Conservation (phyloP, 306 rosid genomes). For the Citrullus colocynthis region DNA sequence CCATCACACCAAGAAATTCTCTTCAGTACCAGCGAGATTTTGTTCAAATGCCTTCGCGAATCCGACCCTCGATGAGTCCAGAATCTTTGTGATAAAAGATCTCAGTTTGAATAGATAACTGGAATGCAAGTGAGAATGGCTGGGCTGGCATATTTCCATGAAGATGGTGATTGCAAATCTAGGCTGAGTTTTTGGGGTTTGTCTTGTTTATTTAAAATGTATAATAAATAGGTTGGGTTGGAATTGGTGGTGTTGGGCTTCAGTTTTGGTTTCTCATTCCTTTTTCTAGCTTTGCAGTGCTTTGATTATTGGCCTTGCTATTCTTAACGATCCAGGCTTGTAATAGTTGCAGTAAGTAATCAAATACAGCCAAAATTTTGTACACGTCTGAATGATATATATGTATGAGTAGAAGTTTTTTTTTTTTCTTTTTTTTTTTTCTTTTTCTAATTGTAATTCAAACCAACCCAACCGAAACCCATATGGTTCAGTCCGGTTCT, state of each 20-base stretch:
- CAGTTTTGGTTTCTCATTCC: neutral
- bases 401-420: neutral
- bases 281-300: neutral
- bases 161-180: neutral
- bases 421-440: too few relatives aligned
- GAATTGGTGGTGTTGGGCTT: neutral
- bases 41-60: conserved; percentile 37
- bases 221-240: neutral
- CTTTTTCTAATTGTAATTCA: too few relatives aligned
- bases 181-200: neutral
- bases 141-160: neutral
- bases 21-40: neutral
- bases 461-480: too few relatives aligned
- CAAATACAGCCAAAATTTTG: neutral
- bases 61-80: conserved; percentile 56
- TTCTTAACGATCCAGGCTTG: neutral
- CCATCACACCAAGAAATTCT: conserved; percentile 48
- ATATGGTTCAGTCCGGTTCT: too few relatives aligned
- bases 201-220: neutral
- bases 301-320: neutral
- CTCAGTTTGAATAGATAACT: neutral
- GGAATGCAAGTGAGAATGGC: neutral
- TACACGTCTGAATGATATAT: neutral
- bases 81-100: conserved; percentile 19
- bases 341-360: neutral